Evolutionary conservation across 441 rosid genomes (phyloP).

Genomic region (Pelargonium fulgidum): DNA sequence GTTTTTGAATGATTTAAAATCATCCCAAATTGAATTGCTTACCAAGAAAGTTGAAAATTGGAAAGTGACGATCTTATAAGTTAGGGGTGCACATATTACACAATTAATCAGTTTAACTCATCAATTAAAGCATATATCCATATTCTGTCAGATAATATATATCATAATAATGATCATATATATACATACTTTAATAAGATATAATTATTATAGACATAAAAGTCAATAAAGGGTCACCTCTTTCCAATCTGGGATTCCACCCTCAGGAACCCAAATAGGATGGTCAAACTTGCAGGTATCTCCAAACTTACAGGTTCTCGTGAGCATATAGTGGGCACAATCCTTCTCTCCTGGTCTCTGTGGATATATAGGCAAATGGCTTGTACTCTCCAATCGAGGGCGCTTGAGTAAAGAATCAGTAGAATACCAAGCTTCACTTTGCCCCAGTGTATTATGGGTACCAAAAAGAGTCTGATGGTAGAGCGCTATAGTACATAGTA

Average conservation of each 20-base stretch:
- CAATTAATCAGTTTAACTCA: conserved; percentile 3
- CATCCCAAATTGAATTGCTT: too few relatives aligned
- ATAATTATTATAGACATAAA: conserved; percentile 33
- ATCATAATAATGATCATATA: conserved; percentile 14
- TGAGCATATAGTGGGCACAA: conserved; percentile 98
- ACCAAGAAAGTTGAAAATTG: not conserved
- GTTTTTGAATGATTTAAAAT: too few relatives aligned
- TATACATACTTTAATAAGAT: conserved; percentile 21
- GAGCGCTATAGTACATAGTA: conserved; percentile 78
- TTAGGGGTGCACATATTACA: conserved; percentile 8
- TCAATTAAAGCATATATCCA: conserved; percentile 19
- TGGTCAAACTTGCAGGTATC: conserved; percentile 98
- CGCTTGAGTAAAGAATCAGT: conserved; percentile 76
- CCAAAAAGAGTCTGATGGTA: conserved; percentile 74
- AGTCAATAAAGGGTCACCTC: conserved; percentile 81
- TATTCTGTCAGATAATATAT: not conserved
- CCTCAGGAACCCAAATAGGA: conserved; percentile 99
- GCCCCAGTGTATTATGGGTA: conserved; percentile 78
- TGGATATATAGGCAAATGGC: conserved; percentile 78
- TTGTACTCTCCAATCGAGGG: conserved; percentile 73
- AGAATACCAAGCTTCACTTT: conserved; percentile 89
- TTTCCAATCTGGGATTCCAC: conserved; percentile 99
- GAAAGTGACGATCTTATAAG: not conserved
- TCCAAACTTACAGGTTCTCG: conserved; percentile 97
- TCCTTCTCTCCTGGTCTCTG: conserved; percentile 97